Conservation (phyloP, 139 green algal genomes). For the Nannochloris sp. region DNA sequence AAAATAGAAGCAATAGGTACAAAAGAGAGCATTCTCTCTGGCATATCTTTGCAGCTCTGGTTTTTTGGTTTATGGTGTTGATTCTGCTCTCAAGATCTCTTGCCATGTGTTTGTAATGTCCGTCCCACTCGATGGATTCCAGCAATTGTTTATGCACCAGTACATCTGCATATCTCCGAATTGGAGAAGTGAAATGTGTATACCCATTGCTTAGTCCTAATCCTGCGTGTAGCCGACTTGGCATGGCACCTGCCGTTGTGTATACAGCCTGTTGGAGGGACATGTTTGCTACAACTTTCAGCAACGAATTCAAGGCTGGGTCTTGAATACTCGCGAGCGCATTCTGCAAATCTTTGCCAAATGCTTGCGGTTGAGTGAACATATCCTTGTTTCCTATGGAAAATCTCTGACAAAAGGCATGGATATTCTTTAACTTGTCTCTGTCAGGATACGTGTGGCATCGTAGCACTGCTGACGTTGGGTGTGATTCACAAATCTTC, state of each 20-base stretch:
- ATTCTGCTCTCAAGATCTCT: slow-evolving; percentile 17
- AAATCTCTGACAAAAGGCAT: slow-evolving; percentile 19
- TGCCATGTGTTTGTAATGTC: not conserved
- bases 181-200: slow-evolving; percentile 78
- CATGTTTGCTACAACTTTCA: slow-evolving; percentile 43
- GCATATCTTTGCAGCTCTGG: slow-evolving; percentile 39
- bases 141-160: slow-evolving; percentile 66
- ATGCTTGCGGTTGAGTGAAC: slow-evolving; percentile 7
- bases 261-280: slow-evolving; percentile 89
- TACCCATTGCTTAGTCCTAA: slow-evolving; percentile 34
- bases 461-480: slow-evolving; percentile 58
- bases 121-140: not conserved
- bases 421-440: slow-evolving; percentile 50
- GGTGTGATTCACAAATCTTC: slow-evolving; percentile 60
- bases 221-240: slow-evolving; percentile 9
- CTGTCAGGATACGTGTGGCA: slow-evolving; percentile 50
- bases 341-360: slow-evolving; percentile 35
- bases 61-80: slow-evolving; percentile 71
- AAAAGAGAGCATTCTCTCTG: slow-evolving; percentile 59
- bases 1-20: slow-evolving; percentile 73
- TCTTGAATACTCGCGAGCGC: slow-evolving; percentile 10
- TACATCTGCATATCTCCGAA: slow-evolving; percentile 82
- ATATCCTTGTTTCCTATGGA: slow-evolving; percentile 8
- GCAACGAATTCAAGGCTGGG: not conserved
- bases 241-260: slow-evolving; percentile 63